Evolutionary conservation across 176 grass and related monocot species (phyloP).

Genomic region (Juncus effusus): DNA sequence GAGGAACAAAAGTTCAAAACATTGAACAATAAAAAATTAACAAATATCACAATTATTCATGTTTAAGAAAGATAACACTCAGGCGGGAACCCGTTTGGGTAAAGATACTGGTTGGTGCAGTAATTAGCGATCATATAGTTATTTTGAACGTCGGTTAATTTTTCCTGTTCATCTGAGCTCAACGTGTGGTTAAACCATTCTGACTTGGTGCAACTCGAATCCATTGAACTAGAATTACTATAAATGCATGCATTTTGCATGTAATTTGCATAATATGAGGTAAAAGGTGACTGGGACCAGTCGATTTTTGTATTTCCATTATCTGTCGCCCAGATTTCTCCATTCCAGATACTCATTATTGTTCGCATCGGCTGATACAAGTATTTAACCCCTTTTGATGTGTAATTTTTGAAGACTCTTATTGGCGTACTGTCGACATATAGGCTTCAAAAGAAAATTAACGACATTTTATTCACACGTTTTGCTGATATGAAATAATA

Average conservation of each 20-base stretch:
- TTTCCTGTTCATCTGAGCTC: slow-evolving; percentile 7
- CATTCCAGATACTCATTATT: slow-evolving; percentile 35
- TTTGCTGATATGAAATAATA: not conserved
- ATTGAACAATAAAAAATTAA: not conserved
- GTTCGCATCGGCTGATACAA: slow-evolving; percentile 28
- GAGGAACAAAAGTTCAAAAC: not conserved
- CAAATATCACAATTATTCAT: not conserved
- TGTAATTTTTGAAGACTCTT: slow-evolving; percentile 33
- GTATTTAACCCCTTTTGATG: slow-evolving; percentile 9
- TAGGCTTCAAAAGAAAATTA: not conserved
- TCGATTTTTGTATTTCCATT: slow-evolving; percentile 28
- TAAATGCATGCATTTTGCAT: not conserved
- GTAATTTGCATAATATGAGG: slow-evolving; percentile 11
- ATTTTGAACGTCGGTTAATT: slow-evolving; percentile 4
- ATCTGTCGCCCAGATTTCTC: slow-evolving; percentile 31
- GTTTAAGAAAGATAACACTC: slow-evolving; percentile 12
- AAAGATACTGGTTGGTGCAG: slow-evolving; percentile 8
- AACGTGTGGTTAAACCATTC: slow-evolving; percentile 10
- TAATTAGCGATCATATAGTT: slow-evolving; percentile 27
- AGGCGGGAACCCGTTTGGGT: slow-evolving; percentile 7
- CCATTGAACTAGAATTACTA: not conserved
- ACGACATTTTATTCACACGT: too few species aligned
- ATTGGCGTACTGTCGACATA: slow-evolving; percentile 29
- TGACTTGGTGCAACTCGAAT: not conserved
- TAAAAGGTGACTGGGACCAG: slow-evolving; percentile 27